These are phyloP conservation scores for Corymbia maculata DNA, from an alignment of 345 rosid genomes.

Conservation along the genomic window DNA sequence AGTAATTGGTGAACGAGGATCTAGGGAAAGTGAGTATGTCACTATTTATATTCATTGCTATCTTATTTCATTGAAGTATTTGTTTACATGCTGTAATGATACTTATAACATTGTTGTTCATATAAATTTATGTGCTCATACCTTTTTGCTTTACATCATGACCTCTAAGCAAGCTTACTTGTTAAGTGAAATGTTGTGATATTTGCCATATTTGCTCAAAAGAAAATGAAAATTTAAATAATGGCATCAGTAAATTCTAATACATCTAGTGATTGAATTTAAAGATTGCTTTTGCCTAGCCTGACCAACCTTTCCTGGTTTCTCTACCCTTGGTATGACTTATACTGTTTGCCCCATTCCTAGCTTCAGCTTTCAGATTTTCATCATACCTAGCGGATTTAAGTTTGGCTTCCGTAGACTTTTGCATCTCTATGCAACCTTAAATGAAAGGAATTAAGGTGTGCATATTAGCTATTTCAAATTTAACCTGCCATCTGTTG, in stretches of 20 bases:
- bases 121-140: neutral
- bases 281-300: neutral
- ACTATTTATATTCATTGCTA: neutral
- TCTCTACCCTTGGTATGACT: neutral
- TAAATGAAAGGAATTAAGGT: neutral
- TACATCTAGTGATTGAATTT: neutral
- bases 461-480: neutral
- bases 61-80: neutral
- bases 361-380: neutral
- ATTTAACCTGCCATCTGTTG: neutral
- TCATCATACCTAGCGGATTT: neutral
- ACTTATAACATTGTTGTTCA: neutral
- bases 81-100: neutral
- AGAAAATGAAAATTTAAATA: neutral
- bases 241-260: neutral
- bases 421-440: neutral
- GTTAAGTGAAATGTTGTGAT: neutral
- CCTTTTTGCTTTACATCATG: neutral
- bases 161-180: neutral
- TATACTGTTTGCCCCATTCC: neutral
- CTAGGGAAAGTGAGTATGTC: constrained; percentile 69
- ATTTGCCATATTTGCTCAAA: neutral
- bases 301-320: neutral
- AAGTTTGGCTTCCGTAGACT: neutral
- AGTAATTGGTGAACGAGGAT: constrained; percentile 48